Evolutionary conservation across 345 rosid species (phyloP).

Genomic region (Eucalyptus brandiana): DNA sequence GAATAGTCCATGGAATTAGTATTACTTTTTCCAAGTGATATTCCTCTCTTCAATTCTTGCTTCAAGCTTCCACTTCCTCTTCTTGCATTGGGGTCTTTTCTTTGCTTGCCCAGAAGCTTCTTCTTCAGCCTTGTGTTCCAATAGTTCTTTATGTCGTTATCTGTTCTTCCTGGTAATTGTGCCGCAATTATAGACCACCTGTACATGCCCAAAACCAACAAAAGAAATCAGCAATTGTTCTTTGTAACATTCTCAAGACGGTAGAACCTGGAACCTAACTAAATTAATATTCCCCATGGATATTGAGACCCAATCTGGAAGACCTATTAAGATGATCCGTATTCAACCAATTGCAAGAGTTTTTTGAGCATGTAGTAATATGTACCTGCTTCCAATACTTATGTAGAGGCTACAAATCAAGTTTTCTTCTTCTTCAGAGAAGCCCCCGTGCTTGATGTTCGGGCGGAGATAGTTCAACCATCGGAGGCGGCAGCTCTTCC

Average conservation of each 20-base stretch:
- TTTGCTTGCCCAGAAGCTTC: slow-evolving; percentile 35
- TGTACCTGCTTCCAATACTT: slow-evolving; percentile 60
- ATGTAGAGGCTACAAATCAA: slow-evolving; percentile 46
- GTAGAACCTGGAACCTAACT: neutral
- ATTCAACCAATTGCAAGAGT: neutral
- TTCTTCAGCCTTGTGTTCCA: slow-evolving; percentile 62
- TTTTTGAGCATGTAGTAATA: neutral
- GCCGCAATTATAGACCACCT: slow-evolving; percentile 63
- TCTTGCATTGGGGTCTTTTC: slow-evolving; percentile 19
- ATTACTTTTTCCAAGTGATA: neutral
- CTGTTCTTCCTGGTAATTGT: slow-evolving; percentile 56
- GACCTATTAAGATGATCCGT: neutral
- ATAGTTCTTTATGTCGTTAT: slow-evolving; percentile 55
- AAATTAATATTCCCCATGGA: neutral
- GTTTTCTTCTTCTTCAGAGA: slow-evolving; percentile 62
- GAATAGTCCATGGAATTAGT: neutral
- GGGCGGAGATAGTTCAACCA: slow-evolving; percentile 74
- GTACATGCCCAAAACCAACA: neutral
- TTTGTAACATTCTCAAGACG: neutral
- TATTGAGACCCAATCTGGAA: neutral
- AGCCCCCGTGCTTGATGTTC: slow-evolving; percentile 57
- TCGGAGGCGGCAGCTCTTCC: slow-evolving; percentile 69
- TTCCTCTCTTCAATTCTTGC: slow-evolving; percentile 12
- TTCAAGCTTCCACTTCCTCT: slow-evolving; percentile 3
- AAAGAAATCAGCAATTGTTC: neutral